Evolutionary conservation across 1,284 basidiomycete species (phyloP), one percentile per base, ranked within the genome.

Genomic region (Cryptococcus wingfieldii): DNA sequence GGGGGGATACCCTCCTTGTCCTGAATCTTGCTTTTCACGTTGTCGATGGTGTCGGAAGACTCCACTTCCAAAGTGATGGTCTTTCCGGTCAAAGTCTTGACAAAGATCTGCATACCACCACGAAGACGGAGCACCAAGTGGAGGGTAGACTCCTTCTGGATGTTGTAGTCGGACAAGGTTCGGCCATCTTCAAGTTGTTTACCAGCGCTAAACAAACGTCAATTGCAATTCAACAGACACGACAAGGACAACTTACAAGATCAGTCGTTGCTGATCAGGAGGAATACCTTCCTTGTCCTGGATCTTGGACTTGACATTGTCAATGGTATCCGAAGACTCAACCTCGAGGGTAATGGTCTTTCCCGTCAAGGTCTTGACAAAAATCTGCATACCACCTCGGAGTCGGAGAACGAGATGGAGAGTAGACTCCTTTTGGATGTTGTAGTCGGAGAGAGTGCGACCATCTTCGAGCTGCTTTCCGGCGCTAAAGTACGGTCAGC

Each of bases 391-490:
- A 61, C 94, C 94, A 68, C 94, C 92, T 80, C 92, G 90, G 68
- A 96, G 89, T 84, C 92, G 89, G 75, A 96, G 88, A 64, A 96
- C 92, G 63, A 96, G 82, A 80, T 97, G 94, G 64, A 97, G 88
- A 27, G 94, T 97, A 14, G 89, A 92, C 81, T 97, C 94, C 83
- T 97, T 97, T 83, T 98, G 94, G 79, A 95, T 95, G 82, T 94
- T 65, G 62, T 66, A 94, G 80, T 94, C 91, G 67, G 83, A 86
- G 50, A 94, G 82, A 23, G 90, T 94, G 69, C 90, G 88, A 54
- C 91, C 91, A 77, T 95, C 91, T 79, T 66, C 62, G 23, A 66
- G 55, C 44, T 66, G 64, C 45, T 66, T 64, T 42, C 64, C 62
- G 49, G 62, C 62, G 47, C 68, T 69, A 67, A 77, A 38, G 43